Evolutionary conservation across 1,284 basidiomycete species (phyloP).

Genomic region (Tilletia horrida): DNA sequence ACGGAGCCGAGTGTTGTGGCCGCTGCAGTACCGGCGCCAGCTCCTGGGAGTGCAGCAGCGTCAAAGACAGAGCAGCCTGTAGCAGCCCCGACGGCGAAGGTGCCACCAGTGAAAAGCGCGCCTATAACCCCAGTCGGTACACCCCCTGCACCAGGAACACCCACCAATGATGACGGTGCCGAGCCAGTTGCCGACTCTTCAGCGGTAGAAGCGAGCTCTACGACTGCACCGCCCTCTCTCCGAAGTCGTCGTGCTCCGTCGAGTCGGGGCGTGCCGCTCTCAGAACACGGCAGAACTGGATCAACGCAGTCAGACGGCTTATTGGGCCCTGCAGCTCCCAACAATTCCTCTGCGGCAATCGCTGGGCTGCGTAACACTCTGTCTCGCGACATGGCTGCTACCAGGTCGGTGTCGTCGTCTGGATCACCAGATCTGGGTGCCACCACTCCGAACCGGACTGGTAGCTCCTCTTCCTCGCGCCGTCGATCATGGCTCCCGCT

Average conservation of each 20-base stretch:
- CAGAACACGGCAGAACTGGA: not conserved
- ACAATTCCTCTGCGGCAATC: constrained; percentile 20
- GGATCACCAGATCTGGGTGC: too few relatives aligned
- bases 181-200: constrained; percentile 1
- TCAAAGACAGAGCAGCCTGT: constrained; percentile 15
- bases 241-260: not conserved
- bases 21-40: constrained; percentile 30
- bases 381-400: constrained; percentile 19
- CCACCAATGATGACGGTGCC: not conserved
- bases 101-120: constrained; percentile 13
- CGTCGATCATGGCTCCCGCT: constrained; percentile 5
- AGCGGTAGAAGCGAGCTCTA: not conserved
- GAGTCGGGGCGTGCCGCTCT: not conserved
- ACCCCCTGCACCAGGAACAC: not conserved
- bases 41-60: constrained; percentile 18
- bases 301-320: not conserved
- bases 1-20: constrained; percentile 27
- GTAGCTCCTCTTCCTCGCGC: not conserved
- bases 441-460: not conserved
- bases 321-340: not conserved
- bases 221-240: not conserved
- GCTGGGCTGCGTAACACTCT: constrained; percentile 19
- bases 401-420: not conserved
- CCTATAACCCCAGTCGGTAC: constrained; percentile 9
- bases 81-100: constrained; percentile 12